Base-by-base conservation (phyloP, 2,329 filamentous ascomycete genomes). In the Sphaerulina populicola region DNA sequence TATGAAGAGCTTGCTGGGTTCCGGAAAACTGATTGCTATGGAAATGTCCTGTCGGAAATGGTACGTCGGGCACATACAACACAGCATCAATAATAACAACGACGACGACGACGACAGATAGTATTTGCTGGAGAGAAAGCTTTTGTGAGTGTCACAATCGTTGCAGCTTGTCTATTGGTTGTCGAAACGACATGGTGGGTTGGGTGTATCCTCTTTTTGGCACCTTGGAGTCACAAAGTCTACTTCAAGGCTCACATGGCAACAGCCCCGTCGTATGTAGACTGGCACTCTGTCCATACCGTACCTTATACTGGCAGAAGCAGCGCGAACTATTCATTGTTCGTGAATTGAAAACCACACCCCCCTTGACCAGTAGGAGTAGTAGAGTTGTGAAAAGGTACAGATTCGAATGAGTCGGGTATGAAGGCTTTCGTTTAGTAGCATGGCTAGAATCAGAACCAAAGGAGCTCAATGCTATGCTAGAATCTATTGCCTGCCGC, bases 11-110 rank as follows among this genome's bases (percentile, higher is more conserved):
- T 30, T 5, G 43, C 57, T n/a, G 49, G 45, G 3, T n/a, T 57
- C 9, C 44, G 47, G 30, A 56, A 50, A 49, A 56, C 48, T 12
- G 52, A 56, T 11, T 61, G 57, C 37, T 48, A 57, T 38, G 58
- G 58, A 6, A 54, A 51, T 21, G 51, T 54, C 23, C 33, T 61
- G 18, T 55, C 54, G 5, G 44, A 48, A 18, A 44, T 57, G 9
- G 33, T 59, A 33, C 33, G 27, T 40, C 21, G 37, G 37, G 27
- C 41, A 3, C 18, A 18, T 18, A 18, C 2, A 18, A 18, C 2
- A 18, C 4, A 3, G 18, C 18, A 18, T 3, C 18, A 18, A 18
- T 2, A 18, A 18, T 18, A 18, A 18, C 18, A 3, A 18, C 18
- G 18, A 18, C 18, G 8, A 41, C 6, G 11, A 23, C 6, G 6